These are phyloP conservation scores for Astragalus membranaceus DNA, from an alignment of 306 rosid genomes.

Conservation along the genomic window DNA sequence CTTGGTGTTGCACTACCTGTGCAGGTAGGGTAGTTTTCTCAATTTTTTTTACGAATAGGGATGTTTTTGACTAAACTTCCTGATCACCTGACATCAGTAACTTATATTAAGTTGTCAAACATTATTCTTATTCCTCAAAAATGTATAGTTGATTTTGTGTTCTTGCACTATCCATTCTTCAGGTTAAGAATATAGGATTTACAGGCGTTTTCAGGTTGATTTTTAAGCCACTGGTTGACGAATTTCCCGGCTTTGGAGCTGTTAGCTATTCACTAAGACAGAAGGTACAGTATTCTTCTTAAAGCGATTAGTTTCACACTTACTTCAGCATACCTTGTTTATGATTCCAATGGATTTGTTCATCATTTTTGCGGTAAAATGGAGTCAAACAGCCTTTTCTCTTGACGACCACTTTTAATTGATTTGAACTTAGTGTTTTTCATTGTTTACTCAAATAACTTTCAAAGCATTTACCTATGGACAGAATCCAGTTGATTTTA, in stretches of 20 bases:
- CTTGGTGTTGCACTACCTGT: constrained; percentile 80
- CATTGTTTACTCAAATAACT: background rate
- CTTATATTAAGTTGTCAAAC: background rate
- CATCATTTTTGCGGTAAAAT: background rate
- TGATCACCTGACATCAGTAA: background rate
- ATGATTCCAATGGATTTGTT: background rate
- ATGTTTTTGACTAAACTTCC: constrained; percentile 9
- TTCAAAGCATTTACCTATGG: background rate
- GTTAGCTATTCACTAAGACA: constrained; percentile 82
- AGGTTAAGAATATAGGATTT: constrained; percentile 95
- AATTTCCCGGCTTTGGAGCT: constrained; percentile 97
- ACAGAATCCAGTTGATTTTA: constrained; percentile 5
- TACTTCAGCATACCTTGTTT: background rate
- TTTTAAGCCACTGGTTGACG: constrained; percentile 85
- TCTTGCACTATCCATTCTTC: constrained; percentile 24
- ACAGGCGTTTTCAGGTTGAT: constrained; percentile 92
- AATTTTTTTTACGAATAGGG: background rate
- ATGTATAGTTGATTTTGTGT: constrained; percentile 11
- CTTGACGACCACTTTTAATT: background rate
- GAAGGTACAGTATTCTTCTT: constrained; percentile 50
- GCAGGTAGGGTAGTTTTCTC: constrained; percentile 48
- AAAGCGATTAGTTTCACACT: background rate
- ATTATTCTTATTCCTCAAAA: background rate
- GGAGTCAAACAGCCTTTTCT: background rate
- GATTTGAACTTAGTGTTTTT: background rate